phyloP scores from a whole-genome alignment of 2,329 filamentous ascomycete species.

The Chalaropsis ovoidea region DNA sequence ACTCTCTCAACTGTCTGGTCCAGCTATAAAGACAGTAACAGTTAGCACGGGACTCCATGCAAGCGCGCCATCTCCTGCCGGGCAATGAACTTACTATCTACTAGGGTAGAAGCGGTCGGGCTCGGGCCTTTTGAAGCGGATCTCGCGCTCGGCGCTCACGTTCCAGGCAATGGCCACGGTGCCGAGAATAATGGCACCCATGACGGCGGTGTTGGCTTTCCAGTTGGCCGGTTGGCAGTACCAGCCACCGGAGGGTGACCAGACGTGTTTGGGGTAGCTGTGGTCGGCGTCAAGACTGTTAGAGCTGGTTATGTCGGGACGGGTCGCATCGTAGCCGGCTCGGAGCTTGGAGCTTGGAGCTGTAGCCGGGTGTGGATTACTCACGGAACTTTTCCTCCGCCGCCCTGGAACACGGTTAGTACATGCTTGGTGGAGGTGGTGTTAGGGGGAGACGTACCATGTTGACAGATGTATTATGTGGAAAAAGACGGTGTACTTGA shows the following conservation, averaged over 20 bases:
- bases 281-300: conserved; percentile 25
- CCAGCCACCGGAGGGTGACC: conserved; percentile 97
- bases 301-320: neutral
- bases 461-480: conserved; percentile 4
- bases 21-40: conserved; percentile 31
- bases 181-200: conserved; percentile 57
- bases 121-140: conserved; percentile 65
- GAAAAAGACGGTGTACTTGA: neutral
- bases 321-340: neutral
- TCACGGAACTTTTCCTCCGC: conserved; percentile 25
- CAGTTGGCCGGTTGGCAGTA: conserved; percentile 92
- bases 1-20: conserved; percentile 39
- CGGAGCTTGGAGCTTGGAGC: neutral
- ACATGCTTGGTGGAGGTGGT: neutral
- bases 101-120: conserved; percentile 70
- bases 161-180: conserved; percentile 60
- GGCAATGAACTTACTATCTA: conserved; percentile 56
- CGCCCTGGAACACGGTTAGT: neutral
- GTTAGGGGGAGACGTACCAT: neutral
- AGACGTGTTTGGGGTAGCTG: conserved; percentile 97
- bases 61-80: neutral
- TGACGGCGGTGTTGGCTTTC: conserved; percentile 79
- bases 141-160: conserved; percentile 63
- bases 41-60: neutral
- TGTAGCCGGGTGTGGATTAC: neutral